phyloP scores from a whole-genome alignment of 306 rosid species.

The Elaeagnus macrophylla region DNA sequence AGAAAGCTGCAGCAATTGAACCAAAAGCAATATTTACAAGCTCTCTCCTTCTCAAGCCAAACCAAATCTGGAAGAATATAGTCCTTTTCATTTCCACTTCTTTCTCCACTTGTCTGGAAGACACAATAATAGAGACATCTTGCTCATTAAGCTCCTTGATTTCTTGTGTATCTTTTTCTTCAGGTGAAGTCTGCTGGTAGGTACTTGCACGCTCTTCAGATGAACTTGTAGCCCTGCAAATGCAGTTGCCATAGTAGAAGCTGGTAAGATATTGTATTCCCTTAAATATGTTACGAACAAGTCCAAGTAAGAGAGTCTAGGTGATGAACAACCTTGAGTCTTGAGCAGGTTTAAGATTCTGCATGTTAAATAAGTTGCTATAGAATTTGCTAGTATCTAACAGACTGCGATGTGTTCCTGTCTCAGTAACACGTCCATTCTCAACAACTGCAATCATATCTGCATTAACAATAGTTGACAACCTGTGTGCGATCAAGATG shows the following conservation, averaged over 20 bases:
- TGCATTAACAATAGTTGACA: constrained; percentile 72
- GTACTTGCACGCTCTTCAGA: constrained; percentile 26
- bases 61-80: constrained; percentile 78
- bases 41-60: constrained; percentile 45
- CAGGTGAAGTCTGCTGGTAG: constrained; percentile 28
- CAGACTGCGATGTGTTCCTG: constrained; percentile 66
- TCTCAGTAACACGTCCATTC: constrained; percentile 57
- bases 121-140: constrained; percentile 9
- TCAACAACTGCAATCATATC: constrained; percentile 70
- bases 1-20: constrained; percentile 39
- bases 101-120: constrained; percentile 26
- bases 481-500: constrained; percentile 72
- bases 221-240: constrained; percentile 32
- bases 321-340: constrained; percentile 35
- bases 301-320: constrained; percentile 2
- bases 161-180: constrained; percentile 25
- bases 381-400: constrained; percentile 57
- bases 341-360: constrained; percentile 47
- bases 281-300: neutral
- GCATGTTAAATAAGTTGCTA: constrained; percentile 48
- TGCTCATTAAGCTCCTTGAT: constrained; percentile 15
- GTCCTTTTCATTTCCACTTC: constrained; percentile 16
- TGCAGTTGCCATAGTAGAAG: constrained; percentile 20
- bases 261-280: constrained; percentile 19
- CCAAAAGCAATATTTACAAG: constrained; percentile 49